Conservation (phyloP, 345 rosid genomes). For the Viola odorata region DNA sequence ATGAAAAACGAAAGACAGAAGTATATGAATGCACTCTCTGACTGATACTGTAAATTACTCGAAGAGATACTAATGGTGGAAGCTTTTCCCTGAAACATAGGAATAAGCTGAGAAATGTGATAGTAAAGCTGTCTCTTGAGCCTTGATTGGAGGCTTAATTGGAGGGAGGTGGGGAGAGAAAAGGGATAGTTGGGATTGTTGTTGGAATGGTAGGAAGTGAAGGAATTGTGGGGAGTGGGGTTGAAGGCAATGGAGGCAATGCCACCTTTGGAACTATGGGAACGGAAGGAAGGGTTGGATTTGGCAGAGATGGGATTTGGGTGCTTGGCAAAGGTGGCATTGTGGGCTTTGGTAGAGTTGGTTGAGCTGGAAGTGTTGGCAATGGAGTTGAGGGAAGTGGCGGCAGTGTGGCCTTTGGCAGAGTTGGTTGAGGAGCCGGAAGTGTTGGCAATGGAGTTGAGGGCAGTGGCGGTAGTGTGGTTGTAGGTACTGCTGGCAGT, state of each 20-base stretch:
- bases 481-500: background rate
- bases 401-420: slow-evolving; percentile 4
- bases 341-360: background rate
- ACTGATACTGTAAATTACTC: too few relatives aligned
- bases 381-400: slow-evolving; percentile 6
- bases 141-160: slow-evolving; percentile 1
- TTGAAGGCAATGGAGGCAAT: background rate
- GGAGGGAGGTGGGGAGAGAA: slow-evolving; percentile 14
- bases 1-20: background rate
- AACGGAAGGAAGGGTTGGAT: too few relatives aligned
- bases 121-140: background rate
- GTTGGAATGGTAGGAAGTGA: background rate
- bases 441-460: slow-evolving; percentile 3
- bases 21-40: background rate
- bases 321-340: background rate
- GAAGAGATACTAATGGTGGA: too few relatives aligned
- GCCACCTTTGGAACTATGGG: background rate
- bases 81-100: background rate
- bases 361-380: slow-evolving; percentile 2
- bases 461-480: background rate
- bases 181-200: slow-evolving; percentile 1
- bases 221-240: background rate
- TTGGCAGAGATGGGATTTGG: background rate
- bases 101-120: background rate
- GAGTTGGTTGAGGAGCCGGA: slow-evolving; percentile 5